Percentiles rank a stretch among this genome's conserved stretches.
Conservation (phyloP, 2,329 filamentous ascomycete species). For the Aspergillus sp. region DNA sequence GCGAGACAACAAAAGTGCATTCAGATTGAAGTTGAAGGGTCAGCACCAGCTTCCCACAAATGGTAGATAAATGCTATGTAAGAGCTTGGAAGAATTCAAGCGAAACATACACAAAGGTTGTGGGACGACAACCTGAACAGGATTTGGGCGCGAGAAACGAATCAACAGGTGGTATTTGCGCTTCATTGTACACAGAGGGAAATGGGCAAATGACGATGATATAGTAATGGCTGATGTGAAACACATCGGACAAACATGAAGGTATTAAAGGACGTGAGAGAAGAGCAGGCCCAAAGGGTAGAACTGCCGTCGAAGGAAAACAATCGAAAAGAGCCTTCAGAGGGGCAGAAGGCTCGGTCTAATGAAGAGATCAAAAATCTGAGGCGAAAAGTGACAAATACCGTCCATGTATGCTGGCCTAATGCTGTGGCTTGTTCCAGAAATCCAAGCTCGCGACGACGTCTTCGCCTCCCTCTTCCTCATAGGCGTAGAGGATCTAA, state of each 20-base stretch:
- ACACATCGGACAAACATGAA: constrained; percentile 19
- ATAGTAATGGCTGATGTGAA: constrained; percentile 13
- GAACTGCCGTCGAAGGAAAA: constrained; percentile 4
- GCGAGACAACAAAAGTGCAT: neutral
- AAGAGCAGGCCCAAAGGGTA: neutral
- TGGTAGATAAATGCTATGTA: constrained; percentile 9
- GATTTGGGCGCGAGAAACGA: constrained; percentile 9
- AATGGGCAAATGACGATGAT: constrained; percentile 18
- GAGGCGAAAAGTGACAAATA: constrained; percentile 3
- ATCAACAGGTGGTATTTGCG: constrained; percentile 39
- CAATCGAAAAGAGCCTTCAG: constrained; percentile 16
- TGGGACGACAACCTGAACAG: constrained; percentile 7
- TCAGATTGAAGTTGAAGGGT: neutral
- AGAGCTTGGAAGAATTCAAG: constrained; percentile 1
- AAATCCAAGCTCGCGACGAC: constrained; percentile 95
- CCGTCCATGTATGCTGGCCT: constrained; percentile 14
- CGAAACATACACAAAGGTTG: constrained; percentile 14
- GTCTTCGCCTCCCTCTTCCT: constrained; percentile 91
- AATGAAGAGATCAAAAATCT: constrained; percentile 15
- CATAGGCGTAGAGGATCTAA: constrained; percentile 95
- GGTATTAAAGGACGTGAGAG: constrained; percentile 16
- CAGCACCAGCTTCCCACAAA: constrained; percentile 15
- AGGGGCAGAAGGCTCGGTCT: constrained; percentile 10
- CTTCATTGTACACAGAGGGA: constrained; percentile 40
- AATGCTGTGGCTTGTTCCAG: constrained; percentile 65